Evolutionary conservation across 2,329 filamentous ascomycete species (phyloP).

Genomic region (Cadophora malorum): DNA sequence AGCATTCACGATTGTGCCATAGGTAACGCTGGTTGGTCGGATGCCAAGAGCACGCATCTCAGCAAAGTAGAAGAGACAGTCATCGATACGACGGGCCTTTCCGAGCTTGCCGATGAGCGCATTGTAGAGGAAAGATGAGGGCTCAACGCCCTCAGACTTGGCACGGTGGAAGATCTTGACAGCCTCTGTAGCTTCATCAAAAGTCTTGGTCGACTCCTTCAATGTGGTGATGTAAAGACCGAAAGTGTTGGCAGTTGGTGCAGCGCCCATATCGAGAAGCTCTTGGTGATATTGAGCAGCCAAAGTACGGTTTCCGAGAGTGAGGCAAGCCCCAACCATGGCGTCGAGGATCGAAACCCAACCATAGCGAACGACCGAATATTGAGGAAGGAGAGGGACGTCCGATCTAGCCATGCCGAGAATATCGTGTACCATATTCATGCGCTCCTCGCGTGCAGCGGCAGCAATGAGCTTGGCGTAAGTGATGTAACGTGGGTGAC

Average conservation of each 20-base stretch:
- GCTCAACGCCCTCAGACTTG: constrained; percentile 91
- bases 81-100: constrained; percentile 96
- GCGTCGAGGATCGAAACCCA: constrained; percentile 97
- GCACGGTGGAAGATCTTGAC: constrained; percentile 97
- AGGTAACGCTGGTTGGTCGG: constrained; percentile 95
- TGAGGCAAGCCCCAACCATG: constrained; percentile 93
- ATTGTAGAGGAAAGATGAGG: constrained; percentile 97
- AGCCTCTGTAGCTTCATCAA: constrained; percentile 95
- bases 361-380: constrained; percentile 87
- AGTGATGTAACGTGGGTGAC: constrained; percentile 93
- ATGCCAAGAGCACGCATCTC: constrained; percentile 95
- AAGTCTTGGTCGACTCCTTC: constrained; percentile 96
- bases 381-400: constrained; percentile 83
- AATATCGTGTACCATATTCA: constrained; percentile 84
- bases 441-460: constrained; percentile 83
- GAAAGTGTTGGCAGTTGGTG: constrained; percentile 96
- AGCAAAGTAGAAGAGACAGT: constrained; percentile 96
- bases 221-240: constrained; percentile 99
- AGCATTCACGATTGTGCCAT: constrained; percentile 97
- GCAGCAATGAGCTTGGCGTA: constrained; percentile 95
- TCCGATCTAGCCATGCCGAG: constrained; percentile 88
- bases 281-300: constrained; percentile 92
- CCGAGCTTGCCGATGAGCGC: constrained; percentile 97
- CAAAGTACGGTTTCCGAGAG: constrained; percentile 77
- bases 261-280: constrained; percentile 85